These are phyloP conservation scores for Gossypium gossypioides DNA, from an alignment of 441 rosid species.

Conservation along the genomic window DNA sequence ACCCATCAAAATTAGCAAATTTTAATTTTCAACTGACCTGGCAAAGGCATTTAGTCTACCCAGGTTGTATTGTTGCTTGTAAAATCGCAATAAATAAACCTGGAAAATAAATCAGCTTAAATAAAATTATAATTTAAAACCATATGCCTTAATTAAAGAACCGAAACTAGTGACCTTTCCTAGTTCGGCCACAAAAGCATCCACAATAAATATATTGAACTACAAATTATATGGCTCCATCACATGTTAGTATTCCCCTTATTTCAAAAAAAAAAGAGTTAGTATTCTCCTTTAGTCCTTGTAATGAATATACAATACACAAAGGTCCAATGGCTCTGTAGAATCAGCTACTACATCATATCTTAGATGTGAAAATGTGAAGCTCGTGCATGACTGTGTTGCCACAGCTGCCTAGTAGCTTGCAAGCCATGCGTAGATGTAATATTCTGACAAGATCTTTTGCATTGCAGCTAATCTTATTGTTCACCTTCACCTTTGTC, in stretches of 20 bases:
- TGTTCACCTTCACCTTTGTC: conserved; percentile 39
- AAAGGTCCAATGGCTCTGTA: background rate
- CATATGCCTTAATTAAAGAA: too few relatives aligned
- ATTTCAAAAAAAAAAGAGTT: too few relatives aligned
- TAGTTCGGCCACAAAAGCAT: too few relatives aligned
- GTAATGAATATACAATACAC: background rate
- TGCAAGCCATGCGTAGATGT: background rate
- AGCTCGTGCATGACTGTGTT: background rate
- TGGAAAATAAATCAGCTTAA: too few relatives aligned
- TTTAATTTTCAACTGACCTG: too few relatives aligned
- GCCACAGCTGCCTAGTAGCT: background rate
- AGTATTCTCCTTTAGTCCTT: background rate
- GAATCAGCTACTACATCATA: background rate
- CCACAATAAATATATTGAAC: too few relatives aligned
- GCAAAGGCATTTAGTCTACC: too few relatives aligned
- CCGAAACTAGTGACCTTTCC: too few relatives aligned
- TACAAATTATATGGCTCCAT: background rate
- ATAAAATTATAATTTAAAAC: too few relatives aligned
- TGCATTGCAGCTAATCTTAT: conserved; percentile 2
- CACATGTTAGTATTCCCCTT: background rate
- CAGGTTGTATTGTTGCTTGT: too few relatives aligned
- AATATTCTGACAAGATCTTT: background rate
- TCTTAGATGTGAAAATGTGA: background rate
- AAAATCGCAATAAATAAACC: too few relatives aligned
- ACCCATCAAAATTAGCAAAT: too few relatives aligned